Evolutionary conservation across 352 stramenopile genomes (phyloP).

Genomic region (Phytophthora sansomeana): DNA sequence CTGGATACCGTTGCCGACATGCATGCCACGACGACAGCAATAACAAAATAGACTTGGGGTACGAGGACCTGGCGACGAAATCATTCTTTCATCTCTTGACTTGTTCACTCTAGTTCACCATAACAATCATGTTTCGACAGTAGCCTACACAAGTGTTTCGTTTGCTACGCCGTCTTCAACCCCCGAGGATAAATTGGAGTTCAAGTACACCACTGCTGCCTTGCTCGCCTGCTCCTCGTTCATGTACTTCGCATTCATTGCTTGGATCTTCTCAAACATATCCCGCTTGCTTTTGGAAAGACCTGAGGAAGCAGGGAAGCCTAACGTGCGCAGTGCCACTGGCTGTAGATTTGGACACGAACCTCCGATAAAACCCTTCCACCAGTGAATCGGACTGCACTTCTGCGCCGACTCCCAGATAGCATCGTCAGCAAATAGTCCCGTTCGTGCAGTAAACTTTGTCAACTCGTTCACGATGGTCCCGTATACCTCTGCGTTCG

Average conservation of each 20-base stretch:
- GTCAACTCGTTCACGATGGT: constrained; percentile 74
- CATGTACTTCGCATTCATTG: constrained; percentile 69
- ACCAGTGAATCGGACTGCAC: constrained; percentile 77
- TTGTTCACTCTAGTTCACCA: not conserved
- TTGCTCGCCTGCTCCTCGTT: constrained; percentile 80
- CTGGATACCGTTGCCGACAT: constrained; percentile 29
- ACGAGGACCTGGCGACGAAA: constrained; percentile 38
- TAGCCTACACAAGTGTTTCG: constrained; percentile 55
- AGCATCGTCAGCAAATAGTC: constrained; percentile 76
- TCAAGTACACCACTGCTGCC: constrained; percentile 74
- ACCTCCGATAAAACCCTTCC: constrained; percentile 82
- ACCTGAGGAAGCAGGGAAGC: constrained; percentile 64
- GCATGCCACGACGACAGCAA: constrained; percentile 39
- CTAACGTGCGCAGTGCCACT: constrained; percentile 66
- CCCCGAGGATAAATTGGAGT: constrained; percentile 57
- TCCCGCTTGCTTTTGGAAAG: constrained; percentile 58
- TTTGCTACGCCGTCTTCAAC: constrained; percentile 51
- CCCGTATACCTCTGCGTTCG: constrained; percentile 48
- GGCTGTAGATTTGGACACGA: constrained; percentile 73
- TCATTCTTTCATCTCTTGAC: constrained; percentile 14
- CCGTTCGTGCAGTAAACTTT: constrained; percentile 63
- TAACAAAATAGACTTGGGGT: constrained; percentile 45
- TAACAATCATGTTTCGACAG: not conserved
- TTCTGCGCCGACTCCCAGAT: constrained; percentile 82
- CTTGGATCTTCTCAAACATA: constrained; percentile 66